Percentiles rank a stretch among this genome's conserved stretches.
phyloP scores from a whole-genome alignment of 352 stramenopile genomes.

The Pythium brassicae region DNA sequence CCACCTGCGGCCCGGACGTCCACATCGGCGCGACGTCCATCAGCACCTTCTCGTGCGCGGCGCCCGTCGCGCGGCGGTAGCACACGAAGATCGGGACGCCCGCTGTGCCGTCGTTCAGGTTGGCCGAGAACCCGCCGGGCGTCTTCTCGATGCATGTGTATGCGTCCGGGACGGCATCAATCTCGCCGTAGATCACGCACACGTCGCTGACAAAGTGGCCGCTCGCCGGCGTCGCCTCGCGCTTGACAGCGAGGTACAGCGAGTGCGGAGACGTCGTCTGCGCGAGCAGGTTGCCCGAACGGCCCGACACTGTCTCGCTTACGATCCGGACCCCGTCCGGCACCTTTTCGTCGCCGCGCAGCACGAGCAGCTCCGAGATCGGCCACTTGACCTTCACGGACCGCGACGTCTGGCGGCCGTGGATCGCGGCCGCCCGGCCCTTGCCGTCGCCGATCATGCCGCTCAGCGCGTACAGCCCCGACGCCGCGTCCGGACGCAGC shows the following conservation, averaged over 20 bases:
- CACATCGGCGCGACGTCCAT: slow-evolving; percentile 79
- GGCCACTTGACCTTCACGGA: slow-evolving; percentile 70
- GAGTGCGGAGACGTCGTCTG: slow-evolving; percentile 70
- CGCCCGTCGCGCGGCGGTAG: slow-evolving; percentile 34
- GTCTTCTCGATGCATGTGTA: slow-evolving; percentile 75
- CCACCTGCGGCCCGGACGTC: slow-evolving; percentile 57
- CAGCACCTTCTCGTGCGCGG: slow-evolving; percentile 37
- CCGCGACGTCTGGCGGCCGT: slow-evolving; percentile 54
- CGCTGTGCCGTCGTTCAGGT: slow-evolving; percentile 75
- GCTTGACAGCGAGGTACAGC: slow-evolving; percentile 70
- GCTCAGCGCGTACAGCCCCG: slow-evolving; percentile 38
- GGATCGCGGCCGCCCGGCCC: slow-evolving; percentile 45
- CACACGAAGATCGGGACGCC: slow-evolving; percentile 85
- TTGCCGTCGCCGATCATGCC: slow-evolving; percentile 71
- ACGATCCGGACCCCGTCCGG: slow-evolving; percentile 67
- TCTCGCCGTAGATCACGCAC: slow-evolving; percentile 83
- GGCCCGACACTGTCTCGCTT: slow-evolving; percentile 64
- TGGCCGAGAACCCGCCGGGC: slow-evolving; percentile 62
- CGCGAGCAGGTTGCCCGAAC: slow-evolving; percentile 64
- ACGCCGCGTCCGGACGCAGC: slow-evolving; percentile 31
- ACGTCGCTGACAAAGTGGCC: slow-evolving; percentile 63
- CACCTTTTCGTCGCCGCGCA: slow-evolving; percentile 71
- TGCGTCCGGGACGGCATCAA: slow-evolving; percentile 74
- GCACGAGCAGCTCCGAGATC: slow-evolving; percentile 65
- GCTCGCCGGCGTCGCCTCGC: slow-evolving; percentile 39